Conservation (phyloP, 345 rosid species). For the Raphanus sativus region DNA sequence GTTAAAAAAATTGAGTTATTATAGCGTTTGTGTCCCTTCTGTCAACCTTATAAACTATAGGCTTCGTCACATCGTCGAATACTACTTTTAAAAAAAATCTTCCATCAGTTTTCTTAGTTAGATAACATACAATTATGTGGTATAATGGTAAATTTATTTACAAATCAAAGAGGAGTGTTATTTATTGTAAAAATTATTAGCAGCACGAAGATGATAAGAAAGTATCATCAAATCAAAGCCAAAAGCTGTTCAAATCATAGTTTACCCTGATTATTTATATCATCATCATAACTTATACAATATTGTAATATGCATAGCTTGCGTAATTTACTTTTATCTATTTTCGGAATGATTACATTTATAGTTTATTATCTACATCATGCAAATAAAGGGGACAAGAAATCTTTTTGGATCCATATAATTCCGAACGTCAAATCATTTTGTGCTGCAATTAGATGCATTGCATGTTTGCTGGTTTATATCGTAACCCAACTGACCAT, state of each 20-base stretch:
- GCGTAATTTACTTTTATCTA: background rate
- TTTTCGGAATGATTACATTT: background rate
- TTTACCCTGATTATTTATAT: background rate
- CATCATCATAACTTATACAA: background rate
- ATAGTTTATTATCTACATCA: background rate
- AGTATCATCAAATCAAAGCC: background rate
- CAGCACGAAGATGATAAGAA: background rate
- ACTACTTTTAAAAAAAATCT: background rate
- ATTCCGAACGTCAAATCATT: slow-evolving; percentile 21
- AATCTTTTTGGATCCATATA: slow-evolving; percentile 16
- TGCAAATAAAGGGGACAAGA: slow-evolving; percentile 30
- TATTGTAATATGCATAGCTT: background rate
- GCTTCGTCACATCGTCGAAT: background rate
- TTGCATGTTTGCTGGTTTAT: background rate
- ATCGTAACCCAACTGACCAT: background rate
- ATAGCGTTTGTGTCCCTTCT: background rate
- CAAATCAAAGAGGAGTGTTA: background rate
- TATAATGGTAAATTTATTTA: background rate
- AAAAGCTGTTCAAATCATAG: background rate
- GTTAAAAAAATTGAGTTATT: no score
- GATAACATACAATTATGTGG: background rate
- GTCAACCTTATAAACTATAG: background rate
- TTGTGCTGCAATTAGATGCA: slow-evolving; percentile 12
- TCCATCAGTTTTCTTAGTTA: background rate
- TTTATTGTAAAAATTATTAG: background rate